These are phyloP conservation scores for Xenoacremonium recifei DNA, from an alignment of 2,329 filamentous ascomycete species.

Conservation along the genomic window DNA sequence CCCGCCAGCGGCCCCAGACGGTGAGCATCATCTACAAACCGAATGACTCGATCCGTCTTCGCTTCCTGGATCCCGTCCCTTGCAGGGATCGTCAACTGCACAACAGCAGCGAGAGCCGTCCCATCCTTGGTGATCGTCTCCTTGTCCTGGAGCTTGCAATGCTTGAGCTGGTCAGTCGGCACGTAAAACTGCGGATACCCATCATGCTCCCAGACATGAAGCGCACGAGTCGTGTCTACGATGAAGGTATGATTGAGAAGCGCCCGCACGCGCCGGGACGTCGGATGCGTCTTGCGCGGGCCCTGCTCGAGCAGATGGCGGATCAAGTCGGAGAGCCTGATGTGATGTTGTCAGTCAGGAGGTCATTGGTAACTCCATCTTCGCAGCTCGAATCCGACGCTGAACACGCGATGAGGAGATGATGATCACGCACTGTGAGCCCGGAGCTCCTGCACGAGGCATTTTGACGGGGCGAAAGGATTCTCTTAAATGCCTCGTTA, in stretches of 20 bases:
- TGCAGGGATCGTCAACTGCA: constrained; percentile 29
- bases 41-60: constrained; percentile 33
- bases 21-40: constrained; percentile 38
- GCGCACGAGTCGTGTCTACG: constrained; percentile 36
- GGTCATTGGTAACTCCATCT: too few species aligned
- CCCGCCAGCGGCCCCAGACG: constrained; percentile 32
- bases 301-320: constrained; percentile 6
- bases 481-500: too few species aligned
- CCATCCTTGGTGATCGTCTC: constrained; percentile 24
- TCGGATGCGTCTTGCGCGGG: constrained; percentile 14
- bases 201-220: constrained; percentile 45
- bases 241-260: constrained; percentile 31
- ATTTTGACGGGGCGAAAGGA: too few species aligned
- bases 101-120: constrained; percentile 25
- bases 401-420: too few species aligned
- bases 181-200: constrained; percentile 48
- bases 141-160: constrained; percentile 27
- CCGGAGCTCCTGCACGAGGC: not conserved
- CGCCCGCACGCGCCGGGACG: constrained; percentile 33
- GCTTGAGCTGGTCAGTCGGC: constrained; percentile 26
- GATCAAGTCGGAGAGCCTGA: not conserved
- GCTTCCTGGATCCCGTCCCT: constrained; percentile 21
- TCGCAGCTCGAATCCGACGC: too few species aligned
- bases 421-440: not conserved
- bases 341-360: not conserved